Evolutionary conservation across 345 rosid genomes (phyloP).

Genomic region (Eucalyptus dawsonii): DNA sequence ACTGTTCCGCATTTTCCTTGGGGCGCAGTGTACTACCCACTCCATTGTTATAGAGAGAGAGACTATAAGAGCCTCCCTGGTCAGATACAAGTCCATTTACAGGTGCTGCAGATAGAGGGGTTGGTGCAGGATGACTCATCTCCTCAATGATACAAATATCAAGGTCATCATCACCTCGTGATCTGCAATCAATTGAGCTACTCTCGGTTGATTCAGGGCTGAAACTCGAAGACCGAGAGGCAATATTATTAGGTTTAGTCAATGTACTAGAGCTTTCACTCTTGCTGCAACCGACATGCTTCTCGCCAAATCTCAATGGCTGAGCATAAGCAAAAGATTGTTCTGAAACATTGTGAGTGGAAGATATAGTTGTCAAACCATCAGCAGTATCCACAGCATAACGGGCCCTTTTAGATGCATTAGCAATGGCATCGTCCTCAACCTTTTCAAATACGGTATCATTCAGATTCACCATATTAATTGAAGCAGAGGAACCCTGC

Average conservation of each 20-base stretch:
- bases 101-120: conserved; percentile 14
- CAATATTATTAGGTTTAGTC: conserved; percentile 14
- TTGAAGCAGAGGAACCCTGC: conserved; percentile 8
- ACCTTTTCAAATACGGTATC: not conserved
- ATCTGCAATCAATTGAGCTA: conserved; percentile 42
- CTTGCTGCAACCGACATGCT: conserved; percentile 4
- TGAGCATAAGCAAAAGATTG: conserved; percentile 10
- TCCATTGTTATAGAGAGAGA: conserved; percentile 18
- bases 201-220: conserved; percentile 67
- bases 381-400: conserved; percentile 6
- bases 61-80: conserved; percentile 2
- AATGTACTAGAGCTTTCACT: conserved; percentile 20
- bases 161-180: conserved; percentile 51
- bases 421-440: conserved; percentile 5
- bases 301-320: conserved; percentile 11
- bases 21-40: conserved; percentile 20
- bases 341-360: conserved; percentile 3
- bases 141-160: conserved; percentile 76
- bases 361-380: conserved; percentile 3
- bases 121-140: conserved; percentile 40
- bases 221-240: conserved; percentile 28
- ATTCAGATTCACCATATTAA: conserved; percentile 1
- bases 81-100: not conserved
- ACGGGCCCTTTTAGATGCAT: conserved; percentile 9
- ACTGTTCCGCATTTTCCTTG: conserved; percentile 38